phyloP scores from a whole-genome alignment of 257 asterid genomes.

The Solanum rostratum region DNA sequence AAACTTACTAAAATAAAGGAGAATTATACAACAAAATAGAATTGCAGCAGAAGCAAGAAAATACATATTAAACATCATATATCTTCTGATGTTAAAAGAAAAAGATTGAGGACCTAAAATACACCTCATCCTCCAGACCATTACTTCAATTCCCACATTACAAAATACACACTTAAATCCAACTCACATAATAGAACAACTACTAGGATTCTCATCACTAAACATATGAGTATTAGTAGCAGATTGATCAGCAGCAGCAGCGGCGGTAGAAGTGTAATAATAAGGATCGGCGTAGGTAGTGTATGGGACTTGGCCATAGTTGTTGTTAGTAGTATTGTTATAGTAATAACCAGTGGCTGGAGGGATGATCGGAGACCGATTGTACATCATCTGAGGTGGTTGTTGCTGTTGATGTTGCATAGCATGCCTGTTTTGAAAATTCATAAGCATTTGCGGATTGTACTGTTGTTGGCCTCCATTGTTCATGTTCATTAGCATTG shows the following conservation, averaged over 20 bases:
- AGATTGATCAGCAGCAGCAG: conserved; percentile 9
- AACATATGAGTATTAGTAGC: conserved; percentile 24
- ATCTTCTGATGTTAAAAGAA: neutral
- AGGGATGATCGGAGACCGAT: conserved; percentile 40
- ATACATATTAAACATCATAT: neutral
- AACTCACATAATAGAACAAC: conserved; percentile 56
- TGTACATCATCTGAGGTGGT: conserved; percentile 65
- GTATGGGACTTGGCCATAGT: conserved; percentile 23
- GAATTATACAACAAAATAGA: neutral
- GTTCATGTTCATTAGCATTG: conserved; percentile 28
- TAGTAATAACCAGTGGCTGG: conserved; percentile 47
- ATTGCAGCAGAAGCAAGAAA: neutral
- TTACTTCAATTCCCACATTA: conserved; percentile 5
- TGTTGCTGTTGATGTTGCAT: conserved; percentile 8
- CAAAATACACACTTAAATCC: neutral
- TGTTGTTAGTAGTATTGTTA: conserved; percentile 15
- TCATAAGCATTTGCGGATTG: conserved; percentile 36
- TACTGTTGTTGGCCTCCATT: conserved; percentile 6
- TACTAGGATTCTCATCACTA: conserved; percentile 53
- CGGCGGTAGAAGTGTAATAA: neutral
- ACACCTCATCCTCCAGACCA: conserved; percentile 1
- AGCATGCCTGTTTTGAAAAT: conserved; percentile 39
- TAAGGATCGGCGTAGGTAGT: conserved; percentile 6
- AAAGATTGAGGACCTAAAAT: neutral
- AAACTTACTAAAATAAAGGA: neutral